Conservation (phyloP, 371 early-diverging fungal genomes). For the Saksenaea vasiformis region DNA sequence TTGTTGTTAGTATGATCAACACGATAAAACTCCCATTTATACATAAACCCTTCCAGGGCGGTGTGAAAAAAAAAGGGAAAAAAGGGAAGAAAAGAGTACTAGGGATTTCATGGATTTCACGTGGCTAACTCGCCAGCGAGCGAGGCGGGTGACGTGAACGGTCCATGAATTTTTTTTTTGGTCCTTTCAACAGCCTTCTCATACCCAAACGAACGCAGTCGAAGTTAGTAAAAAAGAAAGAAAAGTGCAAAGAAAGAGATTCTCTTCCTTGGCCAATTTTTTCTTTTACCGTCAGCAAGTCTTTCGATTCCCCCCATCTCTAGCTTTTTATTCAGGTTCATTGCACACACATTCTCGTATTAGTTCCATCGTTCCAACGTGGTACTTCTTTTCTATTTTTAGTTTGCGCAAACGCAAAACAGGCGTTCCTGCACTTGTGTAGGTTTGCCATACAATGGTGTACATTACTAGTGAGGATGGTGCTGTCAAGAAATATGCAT, state of each 20-base stretch:
- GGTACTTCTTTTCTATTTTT: conserved; percentile 26
- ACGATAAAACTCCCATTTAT: no score
- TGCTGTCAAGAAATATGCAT: conserved; percentile 41
- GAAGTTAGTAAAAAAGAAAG: background rate
- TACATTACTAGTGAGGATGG: conserved; percentile 38
- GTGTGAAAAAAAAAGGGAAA: no score
- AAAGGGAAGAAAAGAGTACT: no score
- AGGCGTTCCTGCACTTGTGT: background rate
- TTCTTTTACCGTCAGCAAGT: background rate
- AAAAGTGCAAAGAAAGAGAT: background rate
- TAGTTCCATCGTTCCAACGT: conserved; percentile 16
- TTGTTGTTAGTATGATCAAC: no score
- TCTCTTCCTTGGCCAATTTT: background rate
- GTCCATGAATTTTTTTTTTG: background rate
- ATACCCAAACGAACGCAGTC: background rate
- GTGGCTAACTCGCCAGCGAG: background rate
- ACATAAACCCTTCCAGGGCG: no score
- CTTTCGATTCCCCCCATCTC: background rate
- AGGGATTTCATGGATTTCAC: no score
- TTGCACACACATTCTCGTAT: background rate
- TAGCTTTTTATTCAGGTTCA: background rate
- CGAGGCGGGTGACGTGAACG: background rate
- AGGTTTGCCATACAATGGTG: conserved; percentile 24
- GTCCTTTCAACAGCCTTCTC: background rate
- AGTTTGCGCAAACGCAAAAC: background rate